Base-by-base conservation (phyloP, 1,284 basidiomycete species). In the Phylloboletellus chloephorus region DNA sequence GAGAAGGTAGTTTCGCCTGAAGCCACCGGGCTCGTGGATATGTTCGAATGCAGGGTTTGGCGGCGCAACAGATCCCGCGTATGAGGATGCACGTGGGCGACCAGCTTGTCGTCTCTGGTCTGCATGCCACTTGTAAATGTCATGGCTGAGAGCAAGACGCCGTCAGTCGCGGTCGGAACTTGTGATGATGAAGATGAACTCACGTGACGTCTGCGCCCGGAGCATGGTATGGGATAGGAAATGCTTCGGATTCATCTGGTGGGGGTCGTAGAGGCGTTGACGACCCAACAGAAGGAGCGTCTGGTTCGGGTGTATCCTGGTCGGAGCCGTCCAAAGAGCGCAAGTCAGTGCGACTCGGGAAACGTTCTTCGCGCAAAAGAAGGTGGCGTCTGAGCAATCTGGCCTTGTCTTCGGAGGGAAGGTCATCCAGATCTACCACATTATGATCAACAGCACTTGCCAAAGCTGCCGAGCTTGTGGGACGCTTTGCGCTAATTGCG, bases 21-120 rank as follows among this genome's bases (percentile, higher is more conserved):
- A 95, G 1, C 93, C 93, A 48, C 92, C 92, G 0, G 93, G 93
- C 58, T 94, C 88, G 50, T 89, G 89, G 46, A 96, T 91, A 52
- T 93, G 88, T 52, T 88, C 81, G 39, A 93, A 83, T 0, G 76
- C 81, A n/a, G 89, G 86, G 64, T 82, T 65, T 39, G 69, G 64
- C 31, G 76, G 65, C 17, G 63, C 59, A 7, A 71, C 65, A 32
- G 79, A 71, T 10, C 81, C 82, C 8, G 83, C 72, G 58, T 82
- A 88, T 0, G 88, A 92, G 11, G 78, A 77, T 8, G 87, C 72
- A 13, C 86, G 80, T 5, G 77, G 72, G 19, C 81, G 74, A 12
- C 65, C 65, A 12, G 71, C 67, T 37, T 72, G 71, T 30, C 79
- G 73, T 24, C 73, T 73, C 49, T 84, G 82, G 44, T 86, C 81